phyloP scores from a whole-genome alignment of 176 grass and related monocot genomes.

The Musa schizocarpa region DNA sequence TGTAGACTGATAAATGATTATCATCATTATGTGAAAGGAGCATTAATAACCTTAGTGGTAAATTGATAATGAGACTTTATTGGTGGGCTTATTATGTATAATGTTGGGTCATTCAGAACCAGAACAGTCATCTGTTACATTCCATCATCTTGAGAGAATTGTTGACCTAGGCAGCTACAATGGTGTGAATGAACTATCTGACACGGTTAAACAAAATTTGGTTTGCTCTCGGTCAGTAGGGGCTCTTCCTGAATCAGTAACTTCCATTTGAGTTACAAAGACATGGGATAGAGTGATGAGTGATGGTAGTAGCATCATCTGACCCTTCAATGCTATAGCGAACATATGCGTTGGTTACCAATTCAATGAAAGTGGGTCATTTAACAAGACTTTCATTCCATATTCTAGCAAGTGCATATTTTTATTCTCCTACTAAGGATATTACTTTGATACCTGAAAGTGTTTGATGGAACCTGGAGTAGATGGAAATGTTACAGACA shows the following conservation, averaged over 20 bases:
- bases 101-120: conserved; percentile 89
- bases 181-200: conserved; percentile 22
- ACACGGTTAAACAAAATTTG: conserved; percentile 29
- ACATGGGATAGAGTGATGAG: conserved; percentile 61
- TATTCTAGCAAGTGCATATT: conserved; percentile 68
- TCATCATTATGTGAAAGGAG: conserved; percentile 37
- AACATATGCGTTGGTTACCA: conserved; percentile 52
- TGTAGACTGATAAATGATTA: conserved; percentile 75
- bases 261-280: conserved; percentile 46
- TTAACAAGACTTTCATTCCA: conserved; percentile 67
- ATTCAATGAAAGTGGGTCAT: conserved; percentile 52
- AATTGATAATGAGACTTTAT: conserved; percentile 16
- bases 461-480: conserved; percentile 41
- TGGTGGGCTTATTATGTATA: conserved; percentile 55
- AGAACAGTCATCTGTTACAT: conserved; percentile 59
- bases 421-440: conserved; percentile 81
- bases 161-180: conserved; percentile 32
- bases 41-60: conserved; percentile 30
- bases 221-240: conserved; percentile 26
- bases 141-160: conserved; percentile 71
- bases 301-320: conserved; percentile 48
- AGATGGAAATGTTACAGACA: conserved; percentile 48
- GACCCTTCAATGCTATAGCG: conserved; percentile 67
- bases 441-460: conserved; percentile 45
- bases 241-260: conserved; percentile 13